Base-by-base conservation (phyloP, 1,284 basidiomycete genomes). In the Ceratobasidium sp. region DNA sequence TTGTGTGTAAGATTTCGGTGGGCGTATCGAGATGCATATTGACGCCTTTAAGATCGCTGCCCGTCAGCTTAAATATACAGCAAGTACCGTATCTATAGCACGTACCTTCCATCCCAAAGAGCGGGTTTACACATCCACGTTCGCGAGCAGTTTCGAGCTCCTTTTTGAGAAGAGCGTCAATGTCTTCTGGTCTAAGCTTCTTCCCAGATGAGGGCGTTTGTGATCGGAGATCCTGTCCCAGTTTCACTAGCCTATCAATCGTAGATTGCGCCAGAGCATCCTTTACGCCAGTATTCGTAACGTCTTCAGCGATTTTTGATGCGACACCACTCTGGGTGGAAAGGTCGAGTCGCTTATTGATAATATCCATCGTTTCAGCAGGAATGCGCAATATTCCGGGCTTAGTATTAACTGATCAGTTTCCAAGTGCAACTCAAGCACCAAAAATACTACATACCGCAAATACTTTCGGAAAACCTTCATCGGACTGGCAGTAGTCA, bases 11-110 rank as follows among this genome's bases (percentile, higher is more conserved):
- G 14, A 82, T 79, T 62, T 85, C 83, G 8, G 78, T 75, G 2
- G 83, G 82, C 2, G 83, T 85, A 71, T 85, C 84, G 0, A 74
- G 63, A 75, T 83, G 80, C 4, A 81, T 76, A 75, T 85, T 79
- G 47, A 84, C 24, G 0, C 79, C 81, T 81, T 71, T 50, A 2
- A 45, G n/a, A 27, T 3, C 33, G 36, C 36, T 41, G 36, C 36
- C 4, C 4, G 36, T 41, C 6, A 41, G 36, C 36, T 41, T 11
- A 41, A 41, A 11, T 41, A 11, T 41, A 4, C 36, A 41, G 36
- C 36, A 5, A 11, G 11, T 11, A 41, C 11, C 4, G 11, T 11
- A 41, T 41, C 4, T 11, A 41, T 41, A 11, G 36, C 8, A 29
- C 54, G 14, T 17, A 27, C 54, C 54, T 2, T 56, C 54, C 54